Base-by-base conservation (phyloP, 176 grass and related monocot species). In the Eleusine indica region DNA sequence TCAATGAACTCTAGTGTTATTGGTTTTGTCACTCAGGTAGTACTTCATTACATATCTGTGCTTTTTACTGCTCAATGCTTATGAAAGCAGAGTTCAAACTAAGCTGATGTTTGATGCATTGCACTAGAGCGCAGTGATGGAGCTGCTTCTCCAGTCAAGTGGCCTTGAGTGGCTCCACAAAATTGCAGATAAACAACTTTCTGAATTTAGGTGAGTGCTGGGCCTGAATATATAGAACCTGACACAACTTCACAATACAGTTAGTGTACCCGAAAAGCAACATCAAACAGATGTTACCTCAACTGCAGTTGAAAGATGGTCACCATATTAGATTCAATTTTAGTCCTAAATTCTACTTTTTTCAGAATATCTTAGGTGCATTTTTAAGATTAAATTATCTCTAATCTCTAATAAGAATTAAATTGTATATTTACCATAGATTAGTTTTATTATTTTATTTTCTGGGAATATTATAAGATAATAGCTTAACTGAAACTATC, bases 21-120 rank as follows among this genome's bases (percentile, higher is more conserved):
- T 1, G 89, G 92, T 29, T 94, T 91, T 78, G 81, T 91, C 35
- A 87, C 89, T n/a, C 89, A 89, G 84, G 89, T 87, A 84, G 89
- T 87, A 84, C 41, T 44, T 74, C 11, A 4, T 64, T 30, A 1
- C 25, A 17, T 65, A 30, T n/a, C 47, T 44, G 38, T 69, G 47
- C 38, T 46, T n/a, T 4, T 35, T 67, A 63, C 32, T 70, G 5
- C 1, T 22, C 44, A n/a, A 1, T 38, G 44, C 35, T 54, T 76
- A 22, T 46, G 19, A 53, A 70, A 53, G 4, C 6, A 70, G 30
- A 64, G 71, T 6, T 71, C 52, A 53, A 4, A 14, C 62, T 25
- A 65, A 65, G 18, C 65, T 81, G 38, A 87, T 16, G 0, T 11
- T 22, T 42, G 14, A 51, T 57, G 6, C 5, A 30, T 79, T 25